Conservation (phyloP, 176 grass and related monocot genomes). For the Aegilops speltoides region DNA sequence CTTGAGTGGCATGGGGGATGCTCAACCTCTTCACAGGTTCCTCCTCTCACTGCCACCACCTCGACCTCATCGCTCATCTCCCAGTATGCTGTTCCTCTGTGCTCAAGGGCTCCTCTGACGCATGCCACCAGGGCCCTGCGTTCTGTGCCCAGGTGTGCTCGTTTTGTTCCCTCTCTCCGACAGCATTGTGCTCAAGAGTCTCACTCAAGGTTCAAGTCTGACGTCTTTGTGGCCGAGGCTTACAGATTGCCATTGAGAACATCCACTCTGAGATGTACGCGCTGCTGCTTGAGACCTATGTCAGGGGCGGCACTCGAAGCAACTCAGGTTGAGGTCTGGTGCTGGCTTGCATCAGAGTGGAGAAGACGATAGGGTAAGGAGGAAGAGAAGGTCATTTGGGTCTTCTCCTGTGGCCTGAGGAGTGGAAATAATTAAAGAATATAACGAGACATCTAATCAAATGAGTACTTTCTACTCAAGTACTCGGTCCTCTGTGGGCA, state of each 20-base stretch:
- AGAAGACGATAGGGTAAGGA: background rate
- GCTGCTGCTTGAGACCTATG: background rate
- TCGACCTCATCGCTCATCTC: background rate
- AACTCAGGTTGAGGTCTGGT: background rate
- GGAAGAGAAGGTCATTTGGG: background rate
- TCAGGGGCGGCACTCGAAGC: background rate
- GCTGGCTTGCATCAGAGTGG: background rate
- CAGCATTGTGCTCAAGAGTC: background rate
- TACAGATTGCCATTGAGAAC: background rate
- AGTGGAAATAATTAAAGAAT: background rate
- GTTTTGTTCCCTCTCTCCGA: slow-evolving; percentile 1
- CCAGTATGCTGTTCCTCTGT: background rate
- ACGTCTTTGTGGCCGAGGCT: background rate
- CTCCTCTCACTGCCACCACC: background rate
- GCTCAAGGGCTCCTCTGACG: background rate
- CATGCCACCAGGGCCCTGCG: background rate
- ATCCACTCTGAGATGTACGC: background rate
- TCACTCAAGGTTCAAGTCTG: background rate
- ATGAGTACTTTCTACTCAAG: background rate
- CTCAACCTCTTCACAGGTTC: background rate
- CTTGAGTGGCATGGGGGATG: background rate
- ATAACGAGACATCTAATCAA: background rate
- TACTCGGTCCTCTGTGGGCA: background rate
- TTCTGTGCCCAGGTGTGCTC: background rate
- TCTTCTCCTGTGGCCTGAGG: background rate